phyloP scores from a whole-genome alignment of 306 rosid genomes.

The Prunus dulcis region DNA sequence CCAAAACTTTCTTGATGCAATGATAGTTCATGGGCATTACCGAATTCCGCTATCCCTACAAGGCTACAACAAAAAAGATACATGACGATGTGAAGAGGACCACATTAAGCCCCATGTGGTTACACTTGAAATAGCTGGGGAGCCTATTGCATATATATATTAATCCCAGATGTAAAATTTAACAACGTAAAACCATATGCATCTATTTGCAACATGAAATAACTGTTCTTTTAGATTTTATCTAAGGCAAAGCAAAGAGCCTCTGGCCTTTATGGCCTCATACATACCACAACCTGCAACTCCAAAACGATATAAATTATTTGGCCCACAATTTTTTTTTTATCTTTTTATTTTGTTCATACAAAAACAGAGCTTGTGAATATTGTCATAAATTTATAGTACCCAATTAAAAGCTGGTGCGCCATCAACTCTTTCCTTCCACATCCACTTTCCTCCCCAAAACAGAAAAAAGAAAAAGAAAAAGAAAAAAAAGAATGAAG shows the following conservation, averaged over 20 bases:
- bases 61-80: background rate
- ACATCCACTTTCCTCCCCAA: background rate
- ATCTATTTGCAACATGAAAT: background rate
- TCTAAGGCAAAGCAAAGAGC: background rate
- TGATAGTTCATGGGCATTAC: background rate
- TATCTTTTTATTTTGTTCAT: background rate
- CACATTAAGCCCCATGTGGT: slow-evolving; percentile 7
- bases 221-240: background rate
- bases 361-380: slow-evolving; percentile 25
- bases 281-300: background rate
- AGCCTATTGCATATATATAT: background rate
- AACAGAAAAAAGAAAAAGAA: background rate
- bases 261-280: background rate
- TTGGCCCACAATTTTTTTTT: slow-evolving; percentile 7
- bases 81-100: background rate
- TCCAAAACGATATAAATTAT: slow-evolving; percentile 1
- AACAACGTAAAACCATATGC: background rate
- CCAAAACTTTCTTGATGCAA: background rate
- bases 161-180: background rate
- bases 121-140: background rate
- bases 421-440: background rate
- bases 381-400: slow-evolving; percentile 3
- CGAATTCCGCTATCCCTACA: background rate
- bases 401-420: background rate
- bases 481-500: background rate